Percentiles rank a stretch among this genome's conserved stretches.
phyloP scores from a whole-genome alignment of 768 basidiomycete genomes.

The Boletus subparvulus region DNA sequence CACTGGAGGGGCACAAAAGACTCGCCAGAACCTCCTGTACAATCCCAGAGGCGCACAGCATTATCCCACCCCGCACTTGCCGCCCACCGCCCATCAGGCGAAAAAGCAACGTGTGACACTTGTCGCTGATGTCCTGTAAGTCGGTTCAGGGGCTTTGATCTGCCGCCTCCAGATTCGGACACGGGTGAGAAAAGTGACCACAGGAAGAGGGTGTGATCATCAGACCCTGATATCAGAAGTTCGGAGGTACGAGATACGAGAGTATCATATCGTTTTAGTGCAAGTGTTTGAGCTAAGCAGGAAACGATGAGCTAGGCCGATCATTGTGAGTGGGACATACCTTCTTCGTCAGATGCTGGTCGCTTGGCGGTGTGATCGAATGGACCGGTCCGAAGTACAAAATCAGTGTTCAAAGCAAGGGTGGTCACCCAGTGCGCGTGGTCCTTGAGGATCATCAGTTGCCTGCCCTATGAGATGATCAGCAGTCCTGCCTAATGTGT shows the following conservation, averaged over 20 bases:
- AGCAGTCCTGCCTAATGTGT: not conserved
- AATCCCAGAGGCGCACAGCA: constrained; percentile 90
- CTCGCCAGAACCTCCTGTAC: constrained; percentile 47
- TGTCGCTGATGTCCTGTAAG: constrained; percentile 95
- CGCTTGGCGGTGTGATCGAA: constrained; percentile 86
- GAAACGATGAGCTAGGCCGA: not conserved
- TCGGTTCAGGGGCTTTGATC: constrained; percentile 70
- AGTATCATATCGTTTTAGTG: constrained; percentile 73
- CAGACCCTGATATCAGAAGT: constrained; percentile 90
- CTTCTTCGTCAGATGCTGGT: constrained; percentile 80
- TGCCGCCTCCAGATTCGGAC: constrained; percentile 37
- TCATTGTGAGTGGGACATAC: constrained; percentile 38
- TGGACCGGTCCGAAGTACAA: constrained; percentile 90
- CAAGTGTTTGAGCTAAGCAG: constrained; percentile 67
- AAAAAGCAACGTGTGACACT: constrained; percentile 91
- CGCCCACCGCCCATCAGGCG: constrained; percentile 89
- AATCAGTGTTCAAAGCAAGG: constrained; percentile 92
- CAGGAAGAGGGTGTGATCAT: constrained; percentile 97
- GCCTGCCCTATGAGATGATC: constrained; percentile 61
- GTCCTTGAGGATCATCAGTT: constrained; percentile 82
- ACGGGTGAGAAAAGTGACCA: constrained; percentile 77
- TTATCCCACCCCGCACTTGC: constrained; percentile 92
- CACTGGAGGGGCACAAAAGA: not conserved
- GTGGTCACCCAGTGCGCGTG: constrained; percentile 99
- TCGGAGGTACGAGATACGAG: constrained; percentile 67